These are phyloP conservation scores for Suillus placidus DNA, from an alignment of 768 basidiomycete species.

Conservation along the genomic window DNA sequence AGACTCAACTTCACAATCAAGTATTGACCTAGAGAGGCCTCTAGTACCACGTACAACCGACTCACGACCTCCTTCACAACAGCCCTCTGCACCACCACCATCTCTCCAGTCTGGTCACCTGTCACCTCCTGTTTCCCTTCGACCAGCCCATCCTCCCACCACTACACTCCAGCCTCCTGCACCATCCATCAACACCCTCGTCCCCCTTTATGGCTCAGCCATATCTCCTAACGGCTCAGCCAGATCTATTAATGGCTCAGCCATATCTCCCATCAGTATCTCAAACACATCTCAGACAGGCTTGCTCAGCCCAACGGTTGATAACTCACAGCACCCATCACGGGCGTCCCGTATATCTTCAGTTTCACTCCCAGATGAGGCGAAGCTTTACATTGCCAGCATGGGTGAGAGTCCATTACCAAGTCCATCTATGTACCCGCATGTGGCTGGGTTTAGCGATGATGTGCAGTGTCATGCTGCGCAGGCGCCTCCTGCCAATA, in stretches of 20 bases:
- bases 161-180: conserved; percentile 39
- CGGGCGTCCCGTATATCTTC: conserved; percentile 65
- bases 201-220: conserved; percentile 12
- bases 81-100: conserved; percentile 11
- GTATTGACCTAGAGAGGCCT: conserved; percentile 3
- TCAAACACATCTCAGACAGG: conserved; percentile 17
- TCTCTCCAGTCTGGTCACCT: conserved; percentile 9
- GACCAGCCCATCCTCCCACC: conserved; percentile 15
- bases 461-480: not conserved
- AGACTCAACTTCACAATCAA: conserved; percentile 33
- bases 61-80: conserved; percentile 10
- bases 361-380: conserved; percentile 76
- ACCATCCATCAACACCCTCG: conserved; percentile 28
- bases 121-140: conserved; percentile 5
- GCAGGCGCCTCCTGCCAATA: conserved; percentile 1
- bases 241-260: conserved; percentile 17
- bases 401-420: conserved; percentile 66
- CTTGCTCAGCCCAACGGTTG: conserved; percentile 28
- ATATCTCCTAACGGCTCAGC: conserved; percentile 11
- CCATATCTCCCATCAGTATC: conserved; percentile 18
- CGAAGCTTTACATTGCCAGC: conserved; percentile 68
- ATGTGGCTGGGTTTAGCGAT: conserved; percentile 7
- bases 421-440: conserved; percentile 44
- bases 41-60: not conserved
- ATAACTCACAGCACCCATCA: conserved; percentile 43